Evolutionary conservation across 2,329 filamentous ascomycete genomes (phyloP).

Genomic region (Akanthomyces muscarius): DNA sequence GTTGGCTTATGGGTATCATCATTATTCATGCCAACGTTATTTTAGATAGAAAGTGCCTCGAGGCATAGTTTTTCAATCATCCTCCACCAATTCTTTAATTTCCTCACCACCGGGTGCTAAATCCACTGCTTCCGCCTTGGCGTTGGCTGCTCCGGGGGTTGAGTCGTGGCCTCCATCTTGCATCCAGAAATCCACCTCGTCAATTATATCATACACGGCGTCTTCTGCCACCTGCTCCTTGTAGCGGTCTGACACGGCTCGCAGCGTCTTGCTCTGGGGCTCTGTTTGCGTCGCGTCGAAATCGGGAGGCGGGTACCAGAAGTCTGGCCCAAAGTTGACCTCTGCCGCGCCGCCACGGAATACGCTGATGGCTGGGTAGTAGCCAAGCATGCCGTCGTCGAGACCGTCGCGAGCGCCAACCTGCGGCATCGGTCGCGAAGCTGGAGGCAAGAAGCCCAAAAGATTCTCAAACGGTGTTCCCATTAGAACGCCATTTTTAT

Average conservation of each 20-base stretch:
- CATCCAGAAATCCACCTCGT: slow-evolving; percentile 89
- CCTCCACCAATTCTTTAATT: slow-evolving; percentile 63
- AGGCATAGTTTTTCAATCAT: slow-evolving; percentile 40
- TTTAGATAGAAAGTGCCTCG: background rate
- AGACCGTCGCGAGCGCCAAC: slow-evolving; percentile 78
- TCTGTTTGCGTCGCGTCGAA: slow-evolving; percentile 37
- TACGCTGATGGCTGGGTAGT: slow-evolving; percentile 89
- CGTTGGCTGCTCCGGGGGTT: slow-evolving; percentile 42
- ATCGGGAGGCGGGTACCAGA: slow-evolving; percentile 78
- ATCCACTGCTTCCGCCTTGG: slow-evolving; percentile 41
- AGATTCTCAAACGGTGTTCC: slow-evolving; percentile 86
- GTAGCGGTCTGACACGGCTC: slow-evolving; percentile 73
- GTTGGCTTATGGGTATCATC: slow-evolving; percentile 8
- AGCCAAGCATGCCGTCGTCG: slow-evolving; percentile 92
- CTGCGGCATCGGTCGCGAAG: slow-evolving; percentile 68
- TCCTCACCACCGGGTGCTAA: slow-evolving; percentile 48
- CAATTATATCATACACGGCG: slow-evolving; percentile 84
- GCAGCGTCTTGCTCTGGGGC: slow-evolving; percentile 35
- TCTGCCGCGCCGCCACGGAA: slow-evolving; percentile 89
- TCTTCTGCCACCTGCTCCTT: slow-evolving; percentile 94
- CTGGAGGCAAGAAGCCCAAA: slow-evolving; percentile 85
- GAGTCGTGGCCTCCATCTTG: slow-evolving; percentile 58
- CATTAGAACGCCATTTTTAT: slow-evolving; percentile 85
- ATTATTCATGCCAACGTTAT: background rate
- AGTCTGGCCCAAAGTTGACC: slow-evolving; percentile 89